Evolutionary conservation across 257 asterid genomes (phyloP), one percentile per base, ranked within the genome.

Genomic region (Eucommia ulmoides): DNA sequence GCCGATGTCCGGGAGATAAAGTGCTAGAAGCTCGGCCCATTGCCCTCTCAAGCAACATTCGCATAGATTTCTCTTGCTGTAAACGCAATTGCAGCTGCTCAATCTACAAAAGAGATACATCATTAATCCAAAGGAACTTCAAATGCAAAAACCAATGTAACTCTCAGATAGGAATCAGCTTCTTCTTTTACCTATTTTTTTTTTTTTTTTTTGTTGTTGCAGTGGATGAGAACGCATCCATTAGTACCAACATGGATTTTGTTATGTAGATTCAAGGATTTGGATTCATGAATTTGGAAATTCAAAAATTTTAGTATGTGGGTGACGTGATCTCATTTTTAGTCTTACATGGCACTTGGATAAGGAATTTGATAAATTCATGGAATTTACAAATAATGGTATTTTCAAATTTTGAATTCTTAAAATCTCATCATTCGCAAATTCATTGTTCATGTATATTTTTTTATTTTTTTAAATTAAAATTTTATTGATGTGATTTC

Each of bases 11-110:
- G 23, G 86, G 86, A 58, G 86, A 78, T 22, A 78, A 57, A 0
- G 80, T 74, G 64, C 86, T 78, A 38, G 86, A 78, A 59, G 82
- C 76, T 63, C 82, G 63, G 25, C 86, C 86, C 72, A 78, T 78
- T 49, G 82, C 82, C 71, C 75, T 66, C 65, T 78, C 82, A 48
- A 78, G 86, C 60, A 74, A 71, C 75, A 54, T 54, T 7, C 82
- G 75, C 82, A 74, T 66, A 8, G 77, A 74, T 60, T 68, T 74
- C 62, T 78, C 86, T 64, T 78, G 78, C 61, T 71, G 82, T 57
- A 78, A 66, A 8, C 63, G 75, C 65, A 45, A 53, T 35, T 78
- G 82, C 54, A 78, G 56, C 58, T 66, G 73, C 53, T 71, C 86
- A 33, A 78, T 69, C 86, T 78, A 75, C 56, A 58, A 56, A 44